Conservation (phyloP, 176 grass and related monocot species). For the Thinopyrum elongatum region DNA sequence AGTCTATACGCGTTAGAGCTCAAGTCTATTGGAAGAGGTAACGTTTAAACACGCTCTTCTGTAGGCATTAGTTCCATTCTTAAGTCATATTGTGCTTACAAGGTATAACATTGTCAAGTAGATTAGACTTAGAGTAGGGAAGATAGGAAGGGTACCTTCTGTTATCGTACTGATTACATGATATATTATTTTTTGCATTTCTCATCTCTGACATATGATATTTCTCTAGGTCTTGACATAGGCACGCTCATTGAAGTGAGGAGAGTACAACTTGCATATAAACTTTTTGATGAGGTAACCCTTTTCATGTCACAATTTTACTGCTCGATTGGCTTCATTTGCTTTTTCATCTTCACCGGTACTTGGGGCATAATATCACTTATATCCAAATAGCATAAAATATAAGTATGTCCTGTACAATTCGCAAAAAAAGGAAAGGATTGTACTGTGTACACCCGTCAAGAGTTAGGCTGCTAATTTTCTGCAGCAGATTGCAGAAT, state of each 20-base stretch:
- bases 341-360: not conserved
- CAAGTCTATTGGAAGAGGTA: slow-evolving; percentile 85
- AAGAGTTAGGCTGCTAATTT: not conserved
- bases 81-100: slow-evolving; percentile 19
- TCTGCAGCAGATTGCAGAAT: not conserved
- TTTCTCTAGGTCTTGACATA: slow-evolving; percentile 67
- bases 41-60: slow-evolving; percentile 18
- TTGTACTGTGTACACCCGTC: not conserved
- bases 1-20: slow-evolving; percentile 77
- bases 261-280: slow-evolving; percentile 74
- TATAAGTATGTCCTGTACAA: slow-evolving; percentile 7
- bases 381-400: slow-evolving; percentile 19
- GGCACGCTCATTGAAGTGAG: slow-evolving; percentile 71
- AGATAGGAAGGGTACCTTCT: slow-evolving; percentile 6
- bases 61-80: slow-evolving; percentile 12
- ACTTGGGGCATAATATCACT: not conserved
- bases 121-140: slow-evolving; percentile 11
- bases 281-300: slow-evolving; percentile 91
- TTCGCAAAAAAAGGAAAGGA: not conserved
- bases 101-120: slow-evolving; percentile 20
- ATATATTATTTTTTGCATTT: slow-evolving; percentile 18
- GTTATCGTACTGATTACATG: slow-evolving; percentile 19
- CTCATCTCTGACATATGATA: slow-evolving; percentile 1
- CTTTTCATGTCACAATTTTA: slow-evolving; percentile 13
- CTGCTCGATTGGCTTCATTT: slow-evolving; percentile 24